Evolutionary conservation across 805 yeast species (phyloP).

Genomic region (Barnettozyma wickerhamii): DNA sequence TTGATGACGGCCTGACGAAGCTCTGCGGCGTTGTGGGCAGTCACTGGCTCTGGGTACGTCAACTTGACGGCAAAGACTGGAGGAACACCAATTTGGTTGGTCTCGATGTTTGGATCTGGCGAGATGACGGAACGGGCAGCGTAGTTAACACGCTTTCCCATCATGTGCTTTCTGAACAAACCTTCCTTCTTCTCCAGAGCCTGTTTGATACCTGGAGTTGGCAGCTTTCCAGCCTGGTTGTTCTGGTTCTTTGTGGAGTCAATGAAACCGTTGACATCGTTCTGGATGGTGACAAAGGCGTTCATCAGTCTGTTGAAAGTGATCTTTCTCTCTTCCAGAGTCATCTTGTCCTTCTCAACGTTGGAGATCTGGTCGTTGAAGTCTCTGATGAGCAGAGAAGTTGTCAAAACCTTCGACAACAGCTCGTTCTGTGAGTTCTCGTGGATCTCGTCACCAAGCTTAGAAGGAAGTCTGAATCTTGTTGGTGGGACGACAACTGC

Average conservation of each 20-base stretch:
- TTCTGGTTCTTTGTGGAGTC: conserved; percentile 89
- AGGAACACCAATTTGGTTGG: conserved; percentile 97
- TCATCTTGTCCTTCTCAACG: conserved; percentile 52
- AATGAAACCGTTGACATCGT: conserved; percentile 89
- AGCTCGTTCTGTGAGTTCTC: conserved; percentile 92
- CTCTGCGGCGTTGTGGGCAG: conserved; percentile 84
- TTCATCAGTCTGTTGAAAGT: conserved; percentile 90
- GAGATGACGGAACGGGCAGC: conserved; percentile 99
- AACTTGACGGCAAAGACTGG: conserved; percentile 95
- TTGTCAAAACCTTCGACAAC: conserved; percentile 71
- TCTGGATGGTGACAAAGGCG: conserved; percentile 90
- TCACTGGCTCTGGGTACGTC: conserved; percentile 98
- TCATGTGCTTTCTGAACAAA: conserved; percentile 96
- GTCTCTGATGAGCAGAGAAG: conserved; percentile 80
- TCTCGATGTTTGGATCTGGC: conserved; percentile 97
- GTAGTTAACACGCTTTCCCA: conserved; percentile 99
- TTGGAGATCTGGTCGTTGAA: conserved; percentile 77
- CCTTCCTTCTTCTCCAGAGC: conserved; percentile 98
- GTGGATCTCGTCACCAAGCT: conserved; percentile 93
- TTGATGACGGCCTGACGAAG: conserved; percentile 92
- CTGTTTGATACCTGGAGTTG: conserved; percentile 95
- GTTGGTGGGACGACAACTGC: conserved; percentile 94
- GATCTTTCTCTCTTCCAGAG: conserved; percentile 67
- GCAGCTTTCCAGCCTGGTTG: conserved; percentile 53
- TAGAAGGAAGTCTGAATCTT: conserved; percentile 93